A percentile compares a stretch with the other conserved stretches of the same genome.
Evolutionary conservation across 495 filamentous ascomycete genomes (phyloP).

Genomic region (Aspergillus coremiiformis): DNA sequence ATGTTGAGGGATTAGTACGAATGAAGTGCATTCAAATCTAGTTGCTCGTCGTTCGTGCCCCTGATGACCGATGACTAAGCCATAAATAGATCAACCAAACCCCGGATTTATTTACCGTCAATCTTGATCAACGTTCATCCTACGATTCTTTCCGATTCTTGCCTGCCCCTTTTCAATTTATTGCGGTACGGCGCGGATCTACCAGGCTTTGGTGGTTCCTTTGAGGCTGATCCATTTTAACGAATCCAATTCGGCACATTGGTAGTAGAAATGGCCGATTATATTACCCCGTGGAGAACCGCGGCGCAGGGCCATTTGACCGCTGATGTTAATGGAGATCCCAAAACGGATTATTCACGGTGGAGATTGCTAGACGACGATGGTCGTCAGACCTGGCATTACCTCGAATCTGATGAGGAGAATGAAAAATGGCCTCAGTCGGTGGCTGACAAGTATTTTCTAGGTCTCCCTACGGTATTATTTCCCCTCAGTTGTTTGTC

Average conservation of each 20-base stretch:
- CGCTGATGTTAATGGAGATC: slow-evolving; percentile 34
- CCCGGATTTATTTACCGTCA: not conserved
- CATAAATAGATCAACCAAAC: slow-evolving; percentile 3
- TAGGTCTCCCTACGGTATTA: slow-evolving; percentile 62
- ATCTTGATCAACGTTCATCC: not conserved
- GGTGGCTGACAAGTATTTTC: slow-evolving; percentile 71
- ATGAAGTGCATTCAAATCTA: too few relatives aligned
- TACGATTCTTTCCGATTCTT: slow-evolving; percentile 1
- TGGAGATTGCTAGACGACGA: slow-evolving; percentile 81
- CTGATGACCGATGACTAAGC: slow-evolving; percentile 17
- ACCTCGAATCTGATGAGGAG: slow-evolving; percentile 73
- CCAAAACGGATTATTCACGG: slow-evolving; percentile 63
- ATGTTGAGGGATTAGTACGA: too few relatives aligned
- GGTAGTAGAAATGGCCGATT: slow-evolving; percentile 3
- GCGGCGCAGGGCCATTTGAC: slow-evolving; percentile 34
- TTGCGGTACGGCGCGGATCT: not conserved
- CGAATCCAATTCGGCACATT: not conserved
- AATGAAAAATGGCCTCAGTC: slow-evolving; percentile 75
- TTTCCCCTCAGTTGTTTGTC: not conserved
- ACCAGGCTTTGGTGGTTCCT: not conserved
- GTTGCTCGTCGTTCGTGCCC: too few relatives aligned
- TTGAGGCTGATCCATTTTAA: not conserved
- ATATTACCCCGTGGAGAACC: slow-evolving; percentile 38
- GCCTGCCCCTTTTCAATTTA: not conserved
- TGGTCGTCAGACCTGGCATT: slow-evolving; percentile 88